Base-by-base conservation (phyloP, 306 rosid genomes). In the Quercus rubra region DNA sequence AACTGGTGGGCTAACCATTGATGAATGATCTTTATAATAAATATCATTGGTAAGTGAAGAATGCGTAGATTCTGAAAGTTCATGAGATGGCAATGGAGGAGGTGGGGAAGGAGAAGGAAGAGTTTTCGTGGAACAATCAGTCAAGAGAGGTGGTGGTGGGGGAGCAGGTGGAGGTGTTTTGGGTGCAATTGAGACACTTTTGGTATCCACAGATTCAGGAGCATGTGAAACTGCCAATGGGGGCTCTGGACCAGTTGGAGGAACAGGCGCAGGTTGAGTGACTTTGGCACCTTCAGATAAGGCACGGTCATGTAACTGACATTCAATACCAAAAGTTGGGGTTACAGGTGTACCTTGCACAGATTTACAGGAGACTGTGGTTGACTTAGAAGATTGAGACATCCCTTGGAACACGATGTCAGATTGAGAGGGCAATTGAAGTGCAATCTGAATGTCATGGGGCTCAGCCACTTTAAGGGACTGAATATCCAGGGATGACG, bases 131-230 rank as follows among this genome's bases (percentile, higher is more conserved):
- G 81, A 75, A 35, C 57, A 49, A 74, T 57, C 12, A 77, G 49
- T 63, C 30, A 64, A 41, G 66, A 75, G 71, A 78, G 85, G 77
- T 55, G 55, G 78, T 33, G n/a, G 74, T 64, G 73, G 68, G 66
- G 85, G 87, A 49, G 54, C 54, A 49, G 54, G 54, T 49, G 54
- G 78, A 78, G 92, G 88, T 67, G 92, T 87, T 63, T 23, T 21
- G 68, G 93, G 91, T 73, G 88, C 83, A 83, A 84, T 52, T 19
- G 79, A 20, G 70, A 17, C 73, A 86, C 67, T 69, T 31, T 89
- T 81, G 59, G 82, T 19, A 75, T 83, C 88, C 7, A 6, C 41
- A 78, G 88, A 74, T 77, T 78, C 71, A 74, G 89, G 57, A 28
- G n/a, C 74, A 15, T 20, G 63, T 55, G 79, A 63, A 73, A 46